A percentile compares a stretch with the other conserved stretches of the same genome.
Evolutionary conservation across 2,329 filamentous ascomycete species (phyloP).

Genomic region (Fusarium sp.): DNA sequence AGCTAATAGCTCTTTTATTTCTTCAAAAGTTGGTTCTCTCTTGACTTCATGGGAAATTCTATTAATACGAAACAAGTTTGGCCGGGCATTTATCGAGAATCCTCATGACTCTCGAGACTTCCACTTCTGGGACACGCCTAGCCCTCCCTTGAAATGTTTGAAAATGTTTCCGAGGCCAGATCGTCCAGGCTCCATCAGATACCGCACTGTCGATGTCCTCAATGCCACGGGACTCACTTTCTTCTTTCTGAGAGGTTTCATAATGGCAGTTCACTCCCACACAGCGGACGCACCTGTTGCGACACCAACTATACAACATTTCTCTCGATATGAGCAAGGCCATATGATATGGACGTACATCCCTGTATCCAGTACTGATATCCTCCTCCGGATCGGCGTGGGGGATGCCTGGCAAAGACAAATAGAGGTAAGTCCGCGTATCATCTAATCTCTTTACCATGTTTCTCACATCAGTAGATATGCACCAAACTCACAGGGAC

Average conservation of each 20-base stretch:
- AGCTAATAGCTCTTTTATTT: background rate
- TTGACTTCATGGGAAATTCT: background rate
- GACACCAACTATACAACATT: background rate
- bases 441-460: too few relatives aligned
- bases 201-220: background rate
- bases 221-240: background rate
- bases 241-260: background rate
- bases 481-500: background rate
- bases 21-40: background rate
- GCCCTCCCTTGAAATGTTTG: background rate
- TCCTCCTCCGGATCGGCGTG: background rate
- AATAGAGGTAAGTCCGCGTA: background rate
- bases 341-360: background rate
- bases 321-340: background rate
- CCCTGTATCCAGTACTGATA: background rate
- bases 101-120: background rate
- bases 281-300: background rate
- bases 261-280: background rate
- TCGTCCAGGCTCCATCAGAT: background rate
- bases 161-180: background rate
- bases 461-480: background rate
- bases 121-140: background rate
- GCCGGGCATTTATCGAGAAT: background rate
- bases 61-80: background rate
- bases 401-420: background rate